Evolutionary conservation across 2,329 filamentous ascomycete genomes (phyloP).

Genomic region (Zymoseptoria tritici): DNA sequence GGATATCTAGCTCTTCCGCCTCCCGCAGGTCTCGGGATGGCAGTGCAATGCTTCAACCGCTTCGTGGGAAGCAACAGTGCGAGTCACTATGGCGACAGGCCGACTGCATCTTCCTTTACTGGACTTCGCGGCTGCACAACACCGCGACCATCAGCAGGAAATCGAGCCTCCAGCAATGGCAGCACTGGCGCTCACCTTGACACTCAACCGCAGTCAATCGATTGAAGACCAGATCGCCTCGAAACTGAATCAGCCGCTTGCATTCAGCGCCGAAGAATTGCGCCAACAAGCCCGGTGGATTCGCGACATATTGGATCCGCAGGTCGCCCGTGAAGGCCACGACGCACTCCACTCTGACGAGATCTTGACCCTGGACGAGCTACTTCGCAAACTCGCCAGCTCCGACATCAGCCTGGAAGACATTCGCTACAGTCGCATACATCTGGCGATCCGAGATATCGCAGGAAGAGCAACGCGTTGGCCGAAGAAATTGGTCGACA

Average conservation of each 20-base stretch:
- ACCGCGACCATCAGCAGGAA: too few species aligned
- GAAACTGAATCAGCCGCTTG: not conserved
- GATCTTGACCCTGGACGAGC: conserved; percentile 37
- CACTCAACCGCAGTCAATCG: not conserved
- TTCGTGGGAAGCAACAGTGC: not conserved
- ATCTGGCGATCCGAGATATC: conserved; percentile 38
- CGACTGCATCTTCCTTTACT: not conserved
- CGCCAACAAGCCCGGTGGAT: conserved; percentile 37
- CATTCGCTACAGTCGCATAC: conserved; percentile 40
- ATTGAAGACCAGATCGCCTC: not conserved
- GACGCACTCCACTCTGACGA: conserved; percentile 38
- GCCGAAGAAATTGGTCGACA: conserved; percentile 38
- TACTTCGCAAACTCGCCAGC: conserved; percentile 28
- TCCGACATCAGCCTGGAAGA: conserved; percentile 27
- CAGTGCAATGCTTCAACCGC: not conserved
- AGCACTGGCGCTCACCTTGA: not conserved
- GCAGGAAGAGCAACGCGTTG: conserved; percentile 41
- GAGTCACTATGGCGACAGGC: not conserved
- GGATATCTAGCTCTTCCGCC: too few species aligned
- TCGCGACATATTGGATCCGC: conserved; percentile 41
- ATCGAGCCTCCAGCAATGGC: not conserved
- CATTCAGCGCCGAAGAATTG: conserved; percentile 25
- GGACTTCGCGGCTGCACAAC: not conserved
- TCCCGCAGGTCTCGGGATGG: not conserved
- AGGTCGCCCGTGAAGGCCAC: conserved; percentile 40